A percentile compares a stretch with the other conserved stretches of the same genome.
phyloP scores from a whole-genome alignment of 805 yeast genomes.

The Candida nanaspora region DNA sequence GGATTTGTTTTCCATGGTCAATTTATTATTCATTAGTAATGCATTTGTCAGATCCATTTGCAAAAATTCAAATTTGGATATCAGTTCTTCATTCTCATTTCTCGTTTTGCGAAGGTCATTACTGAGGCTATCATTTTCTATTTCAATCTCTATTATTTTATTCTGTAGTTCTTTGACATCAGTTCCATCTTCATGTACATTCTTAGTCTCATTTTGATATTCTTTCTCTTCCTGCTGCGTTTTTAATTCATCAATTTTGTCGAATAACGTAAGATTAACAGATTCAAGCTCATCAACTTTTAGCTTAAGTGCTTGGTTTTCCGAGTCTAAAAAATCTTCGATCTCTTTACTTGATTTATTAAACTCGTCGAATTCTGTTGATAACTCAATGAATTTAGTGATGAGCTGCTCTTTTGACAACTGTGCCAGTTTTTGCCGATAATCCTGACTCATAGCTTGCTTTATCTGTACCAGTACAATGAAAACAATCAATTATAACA shows the following conservation, averaged over 20 bases:
- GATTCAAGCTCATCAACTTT: too few species aligned
- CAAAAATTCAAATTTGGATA: neutral
- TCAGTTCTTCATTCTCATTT: neutral
- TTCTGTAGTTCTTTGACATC: too few species aligned
- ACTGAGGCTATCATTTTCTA: neutral
- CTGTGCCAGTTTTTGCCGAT: too few species aligned
- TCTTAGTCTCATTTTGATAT: neutral
- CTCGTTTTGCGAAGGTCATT: neutral
- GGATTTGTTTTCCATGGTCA: neutral
- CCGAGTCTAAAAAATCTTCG: constrained; percentile 38
- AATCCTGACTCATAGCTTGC: too few species aligned
- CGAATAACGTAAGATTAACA: too few species aligned
- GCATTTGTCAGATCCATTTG: neutral
- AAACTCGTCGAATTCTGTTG: constrained; percentile 31
- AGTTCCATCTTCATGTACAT: constrained; percentile 8
- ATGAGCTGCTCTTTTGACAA: constrained; percentile 15
- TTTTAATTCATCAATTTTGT: constrained; percentile 16
- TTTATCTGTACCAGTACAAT: too few species aligned
- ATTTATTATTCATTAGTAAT: neutral
- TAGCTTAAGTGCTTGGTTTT: too few species aligned
- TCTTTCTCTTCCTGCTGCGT: neutral
- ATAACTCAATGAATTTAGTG: constrained; percentile 29
- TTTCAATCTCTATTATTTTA: neutral
- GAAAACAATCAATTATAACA: too few species aligned
- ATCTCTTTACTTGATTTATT: constrained; percentile 37